Percentiles rank a stretch among this genome's conserved stretches.
Evolutionary conservation across 108 stramenopile species (phyloP).

Genomic region (Heterococcus sp.): DNA sequence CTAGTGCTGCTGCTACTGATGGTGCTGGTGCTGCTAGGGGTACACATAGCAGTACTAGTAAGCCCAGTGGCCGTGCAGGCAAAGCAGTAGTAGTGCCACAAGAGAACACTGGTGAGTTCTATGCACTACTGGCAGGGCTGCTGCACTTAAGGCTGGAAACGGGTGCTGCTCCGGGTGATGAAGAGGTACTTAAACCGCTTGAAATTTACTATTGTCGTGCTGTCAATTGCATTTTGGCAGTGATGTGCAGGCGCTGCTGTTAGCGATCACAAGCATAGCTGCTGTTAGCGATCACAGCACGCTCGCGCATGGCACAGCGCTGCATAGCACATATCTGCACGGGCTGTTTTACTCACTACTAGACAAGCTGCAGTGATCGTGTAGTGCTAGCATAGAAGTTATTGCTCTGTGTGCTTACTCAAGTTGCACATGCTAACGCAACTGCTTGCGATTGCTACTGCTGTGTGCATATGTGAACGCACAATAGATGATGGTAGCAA

Average conservation of each 20-base stretch:
- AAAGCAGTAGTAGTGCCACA: constrained; percentile 13
- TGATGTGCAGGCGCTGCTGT: no score
- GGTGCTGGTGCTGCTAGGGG: neutral
- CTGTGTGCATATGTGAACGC: neutral
- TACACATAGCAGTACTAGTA: neutral
- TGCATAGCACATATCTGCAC: no score
- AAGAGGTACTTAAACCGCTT: neutral
- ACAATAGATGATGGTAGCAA: neutral
- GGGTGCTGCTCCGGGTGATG: neutral
- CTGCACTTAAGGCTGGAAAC: constrained; percentile 15
- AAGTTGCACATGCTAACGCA: no score
- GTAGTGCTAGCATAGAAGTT: no score
- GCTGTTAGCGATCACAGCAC: no score
- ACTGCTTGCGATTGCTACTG: neutral
- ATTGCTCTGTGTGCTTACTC: no score
- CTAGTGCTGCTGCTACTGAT: neutral
- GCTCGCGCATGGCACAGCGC: no score
- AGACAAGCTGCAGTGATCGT: no score
- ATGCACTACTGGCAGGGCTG: constrained; percentile 21
- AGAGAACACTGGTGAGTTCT: constrained; percentile 13
- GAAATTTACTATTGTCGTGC: no score
- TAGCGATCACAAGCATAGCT: no score
- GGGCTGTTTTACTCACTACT: no score
- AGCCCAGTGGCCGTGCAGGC: neutral
- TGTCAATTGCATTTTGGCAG: no score